Evolutionary conservation across 805 yeast genomes (phyloP), one percentile per base, ranked within the genome.

Genomic region (Groenewaldozyma salmanticensis): DNA sequence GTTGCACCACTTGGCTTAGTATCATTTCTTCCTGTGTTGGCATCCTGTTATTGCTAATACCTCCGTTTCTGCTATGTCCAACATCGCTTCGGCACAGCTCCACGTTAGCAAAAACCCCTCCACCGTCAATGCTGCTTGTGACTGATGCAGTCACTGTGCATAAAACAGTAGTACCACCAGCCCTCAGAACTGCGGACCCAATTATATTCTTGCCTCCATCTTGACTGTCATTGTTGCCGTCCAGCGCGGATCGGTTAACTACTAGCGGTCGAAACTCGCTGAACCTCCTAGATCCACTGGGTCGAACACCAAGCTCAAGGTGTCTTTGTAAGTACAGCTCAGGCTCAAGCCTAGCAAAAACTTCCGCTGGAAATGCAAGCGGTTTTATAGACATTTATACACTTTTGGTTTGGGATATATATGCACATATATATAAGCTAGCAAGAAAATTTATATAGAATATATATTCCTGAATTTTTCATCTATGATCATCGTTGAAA

Each of bases 321-420:
- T 86, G 94, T 54, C 94, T 72, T 55, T 82, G 81, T 34, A 88
- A 66, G 4, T 90, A 81, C 11, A 83, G 57, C 42, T 85, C 95
- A 1, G 96, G 96, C 1, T 94, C 85, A 29, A 88, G 73, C 39
- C 92, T 66, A 1, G 92, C 87, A 33, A 88, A 65, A 7, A 86
- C 85, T 20, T 79, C 81, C 0, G 95, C 90, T 1, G 92, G 79
- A 57, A 87, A 86, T 3, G 74, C 64, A 27, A 81, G 67, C 11
- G 80, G 29, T 9, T 7, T 24, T n/a, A 31, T 31, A 31, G 6
- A 31, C 13, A 31, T 31, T 6, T 15, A 31, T 18, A 31, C 9
- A 27, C 29, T 27, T 27, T 9, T 13, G 29, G 13, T 9, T 24
- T 24, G 13, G 29, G 7, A 24, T 7, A 7, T 24, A 24, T 24